Evolutionary conservation across 306 rosid genomes (phyloP), one percentile per base, ranked within the genome.

Genomic region (Trifolium fragiferum): DNA sequence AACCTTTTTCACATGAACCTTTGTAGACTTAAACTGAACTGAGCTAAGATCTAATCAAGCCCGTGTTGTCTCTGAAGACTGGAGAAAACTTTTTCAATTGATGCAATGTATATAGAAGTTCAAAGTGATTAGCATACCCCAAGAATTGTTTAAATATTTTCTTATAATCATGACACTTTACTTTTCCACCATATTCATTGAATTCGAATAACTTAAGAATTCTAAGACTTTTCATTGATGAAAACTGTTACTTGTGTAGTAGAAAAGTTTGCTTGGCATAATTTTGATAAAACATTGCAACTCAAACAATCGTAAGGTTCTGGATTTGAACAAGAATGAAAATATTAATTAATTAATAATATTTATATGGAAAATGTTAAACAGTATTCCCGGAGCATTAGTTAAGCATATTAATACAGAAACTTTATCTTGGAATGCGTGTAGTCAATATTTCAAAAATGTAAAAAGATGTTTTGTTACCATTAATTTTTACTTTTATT

Each of bases 1-100:
- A 66, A 65, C 83, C 70, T 76, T 89, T 89, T 43, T 86, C 87
- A 89, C 89, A 89, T 78, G 82, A 30, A 30, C 33, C 33, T 30
- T 30, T 30, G 33, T 79, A 16, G 35, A 73, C 5, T 23, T 25
- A 18, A 72, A 78, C 23, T 65, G 32, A 47, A 72, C 46, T 78
- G 13, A 61, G 44, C 3, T 16, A 21, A 68, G 23, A 51, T 71
- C 35, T 70, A 50, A 55, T 50, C 64, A 38, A 70, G 46, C n/a
- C 19, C 46, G 61, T 54, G 10, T 18, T 38, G 40, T 66, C 25
- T 54, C 16, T 15, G 51, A 49, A 47, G 57, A 20, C 58, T 37
- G 41, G 30, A 32, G 33, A 63, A 67, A 53, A 6, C 4, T 44
- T 69, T 10, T 30, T 49, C 25, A 27, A 12, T 60, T 68, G 73